These are phyloP conservation scores for Colletotrichum melonis DNA, from an alignment of 2,329 filamentous ascomycete genomes.

Conservation along the genomic window DNA sequence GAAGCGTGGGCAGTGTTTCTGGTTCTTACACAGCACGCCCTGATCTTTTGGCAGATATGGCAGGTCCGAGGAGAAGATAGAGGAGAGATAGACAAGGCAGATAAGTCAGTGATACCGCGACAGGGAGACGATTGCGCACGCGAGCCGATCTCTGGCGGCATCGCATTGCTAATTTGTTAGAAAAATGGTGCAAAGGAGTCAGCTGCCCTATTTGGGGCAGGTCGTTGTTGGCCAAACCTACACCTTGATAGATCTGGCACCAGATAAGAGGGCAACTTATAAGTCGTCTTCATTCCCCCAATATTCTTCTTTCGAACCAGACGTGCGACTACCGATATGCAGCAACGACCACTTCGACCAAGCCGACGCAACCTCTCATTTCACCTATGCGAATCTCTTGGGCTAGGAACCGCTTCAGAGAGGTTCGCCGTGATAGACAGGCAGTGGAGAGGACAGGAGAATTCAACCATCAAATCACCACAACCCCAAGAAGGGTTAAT, in stretches of 20 bases:
- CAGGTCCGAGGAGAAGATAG: slow-evolving; percentile 32
- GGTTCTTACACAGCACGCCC: not conserved
- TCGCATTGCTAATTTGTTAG: slow-evolving; percentile 32
- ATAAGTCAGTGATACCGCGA: slow-evolving; percentile 17
- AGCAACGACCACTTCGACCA: not conserved
- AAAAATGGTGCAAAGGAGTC: slow-evolving; percentile 31
- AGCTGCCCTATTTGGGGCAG: slow-evolving; percentile 34
- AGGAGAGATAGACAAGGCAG: slow-evolving; percentile 25
- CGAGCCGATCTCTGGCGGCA: slow-evolving; percentile 33
- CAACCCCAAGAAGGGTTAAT: not conserved
- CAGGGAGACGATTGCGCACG: slow-evolving; percentile 34
- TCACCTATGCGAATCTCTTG: not conserved
- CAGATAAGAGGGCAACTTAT: slow-evolving; percentile 33
- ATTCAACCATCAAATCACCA: not conserved
- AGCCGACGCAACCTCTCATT: not conserved
- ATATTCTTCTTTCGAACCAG: not conserved
- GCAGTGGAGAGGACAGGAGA: not conserved
- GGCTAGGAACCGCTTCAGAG: not conserved
- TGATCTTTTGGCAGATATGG: slow-evolving; percentile 17
- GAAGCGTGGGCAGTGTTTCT: not conserved
- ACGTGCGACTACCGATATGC: not conserved
- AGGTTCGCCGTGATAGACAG: not conserved
- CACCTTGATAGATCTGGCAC: slow-evolving; percentile 17
- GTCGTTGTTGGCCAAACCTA: slow-evolving; percentile 16
- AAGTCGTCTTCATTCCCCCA: slow-evolving; percentile 6